Conservation (phyloP, 2,329 filamentous ascomycete genomes). For the Zasmidium citrigriseum region DNA sequence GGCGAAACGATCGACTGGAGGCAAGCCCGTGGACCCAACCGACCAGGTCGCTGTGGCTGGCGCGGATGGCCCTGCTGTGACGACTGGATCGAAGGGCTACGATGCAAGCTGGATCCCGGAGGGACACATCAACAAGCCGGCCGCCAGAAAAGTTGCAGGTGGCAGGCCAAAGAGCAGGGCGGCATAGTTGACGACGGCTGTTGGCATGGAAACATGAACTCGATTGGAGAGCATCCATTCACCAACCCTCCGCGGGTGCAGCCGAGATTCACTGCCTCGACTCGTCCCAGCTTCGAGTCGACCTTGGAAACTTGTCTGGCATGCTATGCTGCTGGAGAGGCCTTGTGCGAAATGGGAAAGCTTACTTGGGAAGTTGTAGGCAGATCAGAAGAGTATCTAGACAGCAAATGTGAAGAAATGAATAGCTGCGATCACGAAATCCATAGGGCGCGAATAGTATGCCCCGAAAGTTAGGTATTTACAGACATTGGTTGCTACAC, state of each 20-base stretch:
- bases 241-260: not conserved
- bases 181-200: too few species aligned
- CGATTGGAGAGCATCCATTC: not conserved
- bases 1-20: slow-evolving; percentile 60
- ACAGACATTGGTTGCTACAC: too few species aligned
- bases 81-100: slow-evolving; percentile 72
- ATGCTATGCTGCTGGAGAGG: not conserved
- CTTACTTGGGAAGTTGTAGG: not conserved
- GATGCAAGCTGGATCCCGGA: slow-evolving; percentile 94
- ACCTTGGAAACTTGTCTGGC: not conserved
- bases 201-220: too few species aligned
- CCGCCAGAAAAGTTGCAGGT: slow-evolving; percentile 63
- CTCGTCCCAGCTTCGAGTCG: not conserved
- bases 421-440: not conserved
- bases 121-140: slow-evolving; percentile 83
- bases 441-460: not conserved
- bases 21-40: slow-evolving; percentile 67
- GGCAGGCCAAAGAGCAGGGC: slow-evolving; percentile 45
- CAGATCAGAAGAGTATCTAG: not conserved
- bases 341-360: not conserved
- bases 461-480: too few species aligned
- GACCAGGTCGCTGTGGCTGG: slow-evolving; percentile 65
- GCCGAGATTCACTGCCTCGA: not conserved
- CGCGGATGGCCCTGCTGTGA: slow-evolving; percentile 68
- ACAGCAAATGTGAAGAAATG: not conserved